Evolutionary conservation across 495 filamentous ascomycete genomes (phyloP), one percentile per base, ranked within the genome.

Genomic region (Penicillium fimorum): DNA sequence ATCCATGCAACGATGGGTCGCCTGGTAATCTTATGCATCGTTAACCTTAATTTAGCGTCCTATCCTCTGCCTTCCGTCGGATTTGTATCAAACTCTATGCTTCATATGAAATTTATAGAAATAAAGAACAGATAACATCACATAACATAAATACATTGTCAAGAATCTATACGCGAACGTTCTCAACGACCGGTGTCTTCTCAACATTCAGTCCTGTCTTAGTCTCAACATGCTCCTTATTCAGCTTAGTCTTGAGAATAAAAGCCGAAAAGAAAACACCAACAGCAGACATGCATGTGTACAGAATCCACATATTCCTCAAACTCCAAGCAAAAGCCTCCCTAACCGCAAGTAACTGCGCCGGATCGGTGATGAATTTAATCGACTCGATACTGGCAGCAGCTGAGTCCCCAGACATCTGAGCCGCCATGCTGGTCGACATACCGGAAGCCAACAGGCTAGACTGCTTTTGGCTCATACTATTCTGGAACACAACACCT

Each of bases 401-500:
- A 2, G 83, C 83, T 22, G 75, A 71, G 11, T 64, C 59, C 5
- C 79, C 79, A 5, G 78, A 70, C 53, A 86, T 69, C 47, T 73
- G 57, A 1, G 73, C 51, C 0, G 75, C 58, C 33, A 81, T 17
- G 0, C 60, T 50, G 0, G 59, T 41, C 0, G 73, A 70, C 20
- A 85, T 68, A 2, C 84, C 84, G 12, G 78, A 74, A 5, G 72
- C 72, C 4, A 58, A 52, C 2, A 87, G 73, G 3, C 43, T 58
- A 0, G 69, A 38, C 5, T 64, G 63, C 41, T 66, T 76, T 33
- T 62, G 47, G 18, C 63, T 50, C 84, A 88, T 87, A 42, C 82
- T 73, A 51, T 85, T 84, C 58, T 82, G 79, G 66, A 95, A 95
- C 29, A 96, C 83, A 2, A 92, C 88, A 13, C 88, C 83, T 15